phyloP scores from a whole-genome alignment of 225 moss, liverwort and hornwort species.

The Lunularia cruciata region DNA sequence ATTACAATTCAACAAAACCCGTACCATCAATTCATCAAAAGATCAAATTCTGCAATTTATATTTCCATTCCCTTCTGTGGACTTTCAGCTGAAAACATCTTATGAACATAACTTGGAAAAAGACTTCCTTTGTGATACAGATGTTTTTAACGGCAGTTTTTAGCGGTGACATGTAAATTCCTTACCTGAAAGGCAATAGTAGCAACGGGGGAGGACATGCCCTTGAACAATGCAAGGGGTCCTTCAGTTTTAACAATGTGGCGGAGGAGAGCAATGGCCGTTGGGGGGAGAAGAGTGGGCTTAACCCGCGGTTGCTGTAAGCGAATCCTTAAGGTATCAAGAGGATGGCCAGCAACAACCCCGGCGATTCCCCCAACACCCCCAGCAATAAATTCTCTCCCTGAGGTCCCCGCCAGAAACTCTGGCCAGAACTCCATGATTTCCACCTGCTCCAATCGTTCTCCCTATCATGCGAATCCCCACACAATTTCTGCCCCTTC shows the following conservation, averaged over 20 bases:
- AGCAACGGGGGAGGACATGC: constrained; percentile 89
- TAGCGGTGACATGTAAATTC: too few species aligned
- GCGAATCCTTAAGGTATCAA: constrained; percentile 88
- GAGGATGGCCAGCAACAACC: constrained; percentile 84
- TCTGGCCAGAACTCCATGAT: constrained; percentile 94
- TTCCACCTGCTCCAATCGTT: neutral
- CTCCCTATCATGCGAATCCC: too few species aligned
- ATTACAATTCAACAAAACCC: too few species aligned
- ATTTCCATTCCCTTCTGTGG: too few species aligned
- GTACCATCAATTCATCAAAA: too few species aligned
- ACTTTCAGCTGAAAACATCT: too few species aligned
- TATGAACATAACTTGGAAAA: too few species aligned
- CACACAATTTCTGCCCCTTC: too few species aligned
- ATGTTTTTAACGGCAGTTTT: too few species aligned
- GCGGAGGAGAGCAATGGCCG: constrained; percentile 62
- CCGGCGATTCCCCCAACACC: constrained; percentile 94
- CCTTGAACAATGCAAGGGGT: constrained; percentile 84
- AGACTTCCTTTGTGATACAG: too few species aligned
- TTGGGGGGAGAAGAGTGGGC: constrained; percentile 50
- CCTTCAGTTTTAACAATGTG: constrained; percentile 86
- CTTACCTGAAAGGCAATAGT: constrained; percentile 90
- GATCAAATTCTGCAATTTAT: too few species aligned
- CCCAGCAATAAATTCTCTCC: constrained; percentile 89
- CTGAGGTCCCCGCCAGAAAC: constrained; percentile 79
- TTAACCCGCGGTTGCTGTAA: constrained; percentile 75